Conservation (phyloP, 371 early-diverging fungal genomes). For the Synchytrium microbalum region DNA sequence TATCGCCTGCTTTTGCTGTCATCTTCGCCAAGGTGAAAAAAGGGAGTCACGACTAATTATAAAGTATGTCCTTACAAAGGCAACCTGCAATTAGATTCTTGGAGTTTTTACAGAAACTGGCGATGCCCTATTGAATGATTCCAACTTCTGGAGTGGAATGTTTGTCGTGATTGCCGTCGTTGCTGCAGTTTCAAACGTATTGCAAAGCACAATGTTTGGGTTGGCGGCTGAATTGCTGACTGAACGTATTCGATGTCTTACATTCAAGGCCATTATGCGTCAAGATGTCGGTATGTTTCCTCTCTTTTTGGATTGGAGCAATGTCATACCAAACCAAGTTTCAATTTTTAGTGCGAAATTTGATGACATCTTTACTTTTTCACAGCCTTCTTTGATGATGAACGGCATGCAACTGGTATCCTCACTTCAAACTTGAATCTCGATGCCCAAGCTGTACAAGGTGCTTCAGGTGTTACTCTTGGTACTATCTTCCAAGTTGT, state of each 20-base stretch:
- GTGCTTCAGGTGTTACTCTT: conserved; percentile 21
- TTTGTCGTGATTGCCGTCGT: conserved; percentile 19
- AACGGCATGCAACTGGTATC: neutral
- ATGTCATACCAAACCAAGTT: too few species aligned
- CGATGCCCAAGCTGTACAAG: neutral
- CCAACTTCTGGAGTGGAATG: conserved; percentile 24
- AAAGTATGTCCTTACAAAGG: too few species aligned
- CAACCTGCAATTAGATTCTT: conserved; percentile 9
- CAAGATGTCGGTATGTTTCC: conserved; percentile 62
- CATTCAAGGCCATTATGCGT: conserved; percentile 52
- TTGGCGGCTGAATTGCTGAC: conserved; percentile 22
- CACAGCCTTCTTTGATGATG: neutral
- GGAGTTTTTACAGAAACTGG: conserved; percentile 13
- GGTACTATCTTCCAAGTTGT: conserved; percentile 12
- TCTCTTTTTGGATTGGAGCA: neutral
- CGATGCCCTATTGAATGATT: conserved; percentile 8
- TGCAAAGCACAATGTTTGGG: conserved; percentile 21
- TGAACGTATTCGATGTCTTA: conserved; percentile 42
- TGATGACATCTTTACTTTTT: too few species aligned
- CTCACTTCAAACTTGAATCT: neutral
- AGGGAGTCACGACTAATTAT: neutral
- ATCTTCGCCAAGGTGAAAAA: conserved; percentile 16
- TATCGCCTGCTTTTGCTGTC: conserved; percentile 23
- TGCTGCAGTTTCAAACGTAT: conserved; percentile 17
- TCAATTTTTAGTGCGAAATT: neutral